phyloP scores from a whole-genome alignment of 345 rosid genomes.

The Syzygium jambos region DNA sequence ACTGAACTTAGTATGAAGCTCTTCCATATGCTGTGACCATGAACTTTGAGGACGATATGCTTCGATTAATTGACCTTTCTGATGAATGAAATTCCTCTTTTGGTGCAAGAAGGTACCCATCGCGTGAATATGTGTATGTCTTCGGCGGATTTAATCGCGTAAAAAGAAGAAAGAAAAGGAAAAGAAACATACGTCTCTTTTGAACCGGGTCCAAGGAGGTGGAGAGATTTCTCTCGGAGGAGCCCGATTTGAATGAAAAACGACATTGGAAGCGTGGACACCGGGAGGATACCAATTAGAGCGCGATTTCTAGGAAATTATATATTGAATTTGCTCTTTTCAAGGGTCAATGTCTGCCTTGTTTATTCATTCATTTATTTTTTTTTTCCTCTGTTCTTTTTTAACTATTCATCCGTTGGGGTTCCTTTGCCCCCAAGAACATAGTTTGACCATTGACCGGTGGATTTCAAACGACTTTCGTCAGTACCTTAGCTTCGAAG shows the following conservation, averaged over 20 bases:
- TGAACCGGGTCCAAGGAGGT: background rate
- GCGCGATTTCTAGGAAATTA: background rate
- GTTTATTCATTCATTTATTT: accelerated
- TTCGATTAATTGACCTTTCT: background rate
- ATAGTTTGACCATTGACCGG: background rate
- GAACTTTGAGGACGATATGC: background rate
- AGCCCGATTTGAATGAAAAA: background rate
- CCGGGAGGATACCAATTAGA: background rate
- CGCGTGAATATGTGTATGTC: too few species aligned
- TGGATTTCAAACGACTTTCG: background rate
- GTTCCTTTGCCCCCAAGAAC: background rate
- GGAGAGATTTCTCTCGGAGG: background rate
- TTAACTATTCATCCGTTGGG: background rate
- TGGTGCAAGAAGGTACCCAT: too few species aligned
- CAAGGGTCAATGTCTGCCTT: background rate
- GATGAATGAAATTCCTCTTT: background rate
- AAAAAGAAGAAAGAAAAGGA: background rate
- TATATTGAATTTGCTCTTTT: background rate
- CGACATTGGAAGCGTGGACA: background rate
- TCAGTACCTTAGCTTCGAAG: background rate
- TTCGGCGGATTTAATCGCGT: background rate
- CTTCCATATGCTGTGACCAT: background rate
- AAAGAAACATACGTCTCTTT: background rate
- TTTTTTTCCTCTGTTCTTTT: background rate
- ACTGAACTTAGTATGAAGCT: background rate